phyloP scores from a whole-genome alignment of 2,329 filamentous ascomycete genomes.

The Colletotrichum destructivum region DNA sequence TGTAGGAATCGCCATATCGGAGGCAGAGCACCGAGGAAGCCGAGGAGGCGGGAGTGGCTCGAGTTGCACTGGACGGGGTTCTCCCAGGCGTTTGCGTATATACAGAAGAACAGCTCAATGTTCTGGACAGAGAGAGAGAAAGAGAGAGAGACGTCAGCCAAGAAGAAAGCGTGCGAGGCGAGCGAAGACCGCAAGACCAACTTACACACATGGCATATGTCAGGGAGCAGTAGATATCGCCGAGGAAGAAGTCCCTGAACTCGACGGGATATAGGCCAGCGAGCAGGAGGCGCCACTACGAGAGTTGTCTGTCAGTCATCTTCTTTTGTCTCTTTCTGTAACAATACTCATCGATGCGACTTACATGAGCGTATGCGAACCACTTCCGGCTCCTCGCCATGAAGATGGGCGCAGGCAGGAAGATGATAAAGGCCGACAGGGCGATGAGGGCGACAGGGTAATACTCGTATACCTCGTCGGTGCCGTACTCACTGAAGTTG shows the following conservation, averaged over 20 bases:
- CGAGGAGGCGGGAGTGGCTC: constrained; percentile 83
- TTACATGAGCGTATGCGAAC: constrained; percentile 90
- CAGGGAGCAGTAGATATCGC: constrained; percentile 97
- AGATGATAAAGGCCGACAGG: constrained; percentile 77
- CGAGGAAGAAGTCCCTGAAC: constrained; percentile 97
- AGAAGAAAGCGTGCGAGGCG: not conserved
- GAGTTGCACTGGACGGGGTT: constrained; percentile 87
- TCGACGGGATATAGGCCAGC: constrained; percentile 94
- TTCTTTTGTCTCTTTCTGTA: not conserved
- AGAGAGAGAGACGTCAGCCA: constrained; percentile 4
- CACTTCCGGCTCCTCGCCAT: constrained; percentile 85
- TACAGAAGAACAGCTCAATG: constrained; percentile 92
- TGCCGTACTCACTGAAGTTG: constrained; percentile 83
- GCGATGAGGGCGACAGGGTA: constrained; percentile 87
- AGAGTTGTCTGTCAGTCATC: constrained; percentile 48
- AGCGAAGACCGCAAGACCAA: constrained; percentile 43
- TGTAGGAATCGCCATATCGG: constrained; percentile 93
- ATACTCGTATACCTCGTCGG: constrained; percentile 81
- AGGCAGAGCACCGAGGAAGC: constrained; percentile 87
- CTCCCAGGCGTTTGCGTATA: constrained; percentile 86
- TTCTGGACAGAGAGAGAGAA: constrained; percentile 69
- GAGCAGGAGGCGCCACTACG: constrained; percentile 84
- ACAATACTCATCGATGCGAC: constrained; percentile 52
- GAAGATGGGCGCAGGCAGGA: constrained; percentile 81
- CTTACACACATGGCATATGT: constrained; percentile 90